A percentile compares a stretch with the other conserved stretches of the same genome.
phyloP scores from a whole-genome alignment of 495 filamentous ascomycete genomes.

The Hypoxylon perforatum region DNA sequence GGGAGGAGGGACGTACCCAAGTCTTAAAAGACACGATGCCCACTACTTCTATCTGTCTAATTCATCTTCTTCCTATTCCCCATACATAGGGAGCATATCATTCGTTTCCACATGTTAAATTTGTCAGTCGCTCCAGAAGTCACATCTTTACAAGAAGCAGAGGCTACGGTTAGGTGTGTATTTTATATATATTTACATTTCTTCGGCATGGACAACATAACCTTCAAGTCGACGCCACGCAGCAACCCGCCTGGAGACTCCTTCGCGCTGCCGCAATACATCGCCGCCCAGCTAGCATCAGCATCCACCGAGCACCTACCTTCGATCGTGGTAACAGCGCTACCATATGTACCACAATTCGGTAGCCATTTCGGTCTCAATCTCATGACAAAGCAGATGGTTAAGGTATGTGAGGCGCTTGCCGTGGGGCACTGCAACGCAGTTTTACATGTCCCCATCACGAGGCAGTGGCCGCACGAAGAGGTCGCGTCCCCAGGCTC shows the following conservation, averaged over 20 bases:
- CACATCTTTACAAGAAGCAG: too few relatives aligned
- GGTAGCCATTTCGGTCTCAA: neutral
- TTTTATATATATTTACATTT: neutral
- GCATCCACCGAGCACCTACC: neutral
- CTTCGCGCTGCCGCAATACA: slow-evolving; percentile 11
- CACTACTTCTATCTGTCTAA: too few relatives aligned
- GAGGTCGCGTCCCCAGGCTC: neutral
- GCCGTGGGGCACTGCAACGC: neutral
- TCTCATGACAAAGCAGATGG: neutral
- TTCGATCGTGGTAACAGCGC: neutral
- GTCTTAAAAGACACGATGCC: too few relatives aligned
- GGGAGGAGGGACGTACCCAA: too few relatives aligned
- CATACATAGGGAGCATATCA: too few relatives aligned
- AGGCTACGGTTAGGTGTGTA: neutral
- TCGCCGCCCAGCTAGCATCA: slow-evolving; percentile 13
- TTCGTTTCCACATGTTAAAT: too few relatives aligned
- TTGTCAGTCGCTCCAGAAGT: too few relatives aligned
- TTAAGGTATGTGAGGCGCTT: neutral
- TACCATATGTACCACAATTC: slow-evolving; percentile 12
- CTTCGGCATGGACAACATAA: neutral
- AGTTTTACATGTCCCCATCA: slow-evolving; percentile 9
- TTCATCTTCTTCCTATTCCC: too few relatives aligned
- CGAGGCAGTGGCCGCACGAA: neutral
- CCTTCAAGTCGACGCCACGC: neutral
- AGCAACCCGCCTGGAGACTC: neutral